phyloP scores from a whole-genome alignment of 176 grass and related monocot genomes.

The Ampelocalamus luodianensis region DNA sequence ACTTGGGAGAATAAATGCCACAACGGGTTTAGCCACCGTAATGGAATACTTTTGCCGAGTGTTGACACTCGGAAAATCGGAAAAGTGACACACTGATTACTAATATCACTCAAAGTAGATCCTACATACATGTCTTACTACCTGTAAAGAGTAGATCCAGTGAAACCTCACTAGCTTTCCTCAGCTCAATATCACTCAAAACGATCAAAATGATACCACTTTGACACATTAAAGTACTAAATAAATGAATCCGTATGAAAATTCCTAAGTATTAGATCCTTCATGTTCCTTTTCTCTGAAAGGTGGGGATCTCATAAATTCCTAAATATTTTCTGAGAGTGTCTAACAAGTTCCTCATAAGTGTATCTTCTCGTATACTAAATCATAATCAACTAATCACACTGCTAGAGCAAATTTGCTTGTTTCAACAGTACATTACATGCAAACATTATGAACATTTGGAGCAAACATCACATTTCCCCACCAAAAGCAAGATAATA shows the following conservation, averaged over 20 bases:
- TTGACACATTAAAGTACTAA: conserved; percentile 35
- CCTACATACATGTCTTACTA: no score
- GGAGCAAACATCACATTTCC: conserved; percentile 8
- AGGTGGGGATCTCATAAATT: background rate
- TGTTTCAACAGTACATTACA: background rate
- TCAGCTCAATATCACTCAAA: conserved; percentile 17
- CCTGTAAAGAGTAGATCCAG: no score
- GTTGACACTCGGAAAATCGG: no score
- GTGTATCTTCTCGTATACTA: background rate
- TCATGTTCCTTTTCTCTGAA: no score
- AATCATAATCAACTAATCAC: no score
- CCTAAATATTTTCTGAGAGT: background rate
- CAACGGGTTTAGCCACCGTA: no score
- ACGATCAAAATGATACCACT: background rate
- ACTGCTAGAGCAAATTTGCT: background rate
- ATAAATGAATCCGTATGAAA: background rate
- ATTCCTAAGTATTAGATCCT: background rate
- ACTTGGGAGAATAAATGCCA: no score
- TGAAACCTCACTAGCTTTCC: background rate
- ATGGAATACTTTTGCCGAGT: no score
- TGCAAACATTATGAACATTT: background rate
- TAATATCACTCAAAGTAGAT: no score
- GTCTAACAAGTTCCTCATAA: background rate
- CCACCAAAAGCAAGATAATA: background rate
- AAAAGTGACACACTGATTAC: no score